Percentiles rank a stretch among this genome's conserved stretches.
phyloP scores from a whole-genome alignment of 106 monocot species.

The Dioscorea zingiberensis region DNA sequence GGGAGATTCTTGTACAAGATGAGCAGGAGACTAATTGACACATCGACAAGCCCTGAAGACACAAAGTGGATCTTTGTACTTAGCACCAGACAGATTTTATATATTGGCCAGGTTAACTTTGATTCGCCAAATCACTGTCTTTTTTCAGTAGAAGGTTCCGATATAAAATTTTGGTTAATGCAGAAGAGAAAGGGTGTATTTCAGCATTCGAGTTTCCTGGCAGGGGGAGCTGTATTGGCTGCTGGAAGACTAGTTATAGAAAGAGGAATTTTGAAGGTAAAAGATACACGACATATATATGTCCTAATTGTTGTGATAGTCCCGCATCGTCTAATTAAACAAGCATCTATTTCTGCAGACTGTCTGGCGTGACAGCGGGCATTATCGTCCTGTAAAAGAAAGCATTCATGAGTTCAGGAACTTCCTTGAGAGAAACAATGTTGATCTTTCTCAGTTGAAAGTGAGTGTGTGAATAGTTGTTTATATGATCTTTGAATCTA shows the following conservation, averaged over 20 bases:
- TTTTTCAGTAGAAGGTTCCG: not conserved
- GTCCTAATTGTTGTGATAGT: too few relatives aligned
- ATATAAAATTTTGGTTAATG: too few relatives aligned
- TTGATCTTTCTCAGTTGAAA: slow-evolving; percentile 76
- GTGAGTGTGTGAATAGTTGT: too few relatives aligned
- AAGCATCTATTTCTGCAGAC: slow-evolving; percentile 37
- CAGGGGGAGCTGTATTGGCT: too few relatives aligned
- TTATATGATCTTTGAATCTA: too few relatives aligned
- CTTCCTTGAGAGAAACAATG: slow-evolving; percentile 58
- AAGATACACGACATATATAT: slow-evolving; percentile 4
- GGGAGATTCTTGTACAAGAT: slow-evolving; percentile 57
- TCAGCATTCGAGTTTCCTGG: too few relatives aligned
- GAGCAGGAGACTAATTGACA: slow-evolving; percentile 41
- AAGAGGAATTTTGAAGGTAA: too few relatives aligned
- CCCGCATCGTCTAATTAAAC: too few relatives aligned
- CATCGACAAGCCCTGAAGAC: slow-evolving; percentile 26
- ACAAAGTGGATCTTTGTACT: slow-evolving; percentile 89
- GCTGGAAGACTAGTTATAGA: too few relatives aligned
- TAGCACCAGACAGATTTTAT: slow-evolving; percentile 66
- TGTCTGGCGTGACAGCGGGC: slow-evolving; percentile 90
- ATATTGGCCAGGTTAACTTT: slow-evolving; percentile 59
- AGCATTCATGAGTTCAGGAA: slow-evolving; percentile 75
- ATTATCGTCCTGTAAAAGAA: slow-evolving; percentile 72
- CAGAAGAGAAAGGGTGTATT: slow-evolving; percentile 87
- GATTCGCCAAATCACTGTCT: not conserved